Conservation (phyloP, 768 basidiomycete species). For the Tricholoma bakamatsutake region DNA sequence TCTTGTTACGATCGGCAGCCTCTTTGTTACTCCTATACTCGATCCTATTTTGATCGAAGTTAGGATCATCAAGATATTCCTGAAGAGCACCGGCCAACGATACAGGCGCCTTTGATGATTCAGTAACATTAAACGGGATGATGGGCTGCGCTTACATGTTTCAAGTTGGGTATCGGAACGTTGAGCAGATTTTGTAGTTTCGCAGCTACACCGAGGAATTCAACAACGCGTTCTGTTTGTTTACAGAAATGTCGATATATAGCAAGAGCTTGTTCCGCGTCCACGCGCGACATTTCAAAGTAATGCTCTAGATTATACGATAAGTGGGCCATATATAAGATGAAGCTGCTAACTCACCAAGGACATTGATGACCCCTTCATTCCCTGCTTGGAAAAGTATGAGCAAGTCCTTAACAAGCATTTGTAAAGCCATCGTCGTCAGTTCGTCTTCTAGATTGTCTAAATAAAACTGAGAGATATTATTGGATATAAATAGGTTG, state of each 20-base stretch:
- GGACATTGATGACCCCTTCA: slow-evolving; percentile 83
- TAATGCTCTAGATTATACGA: slow-evolving; percentile 67
- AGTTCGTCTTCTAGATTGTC: slow-evolving; percentile 93
- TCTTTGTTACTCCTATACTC: slow-evolving; percentile 87
- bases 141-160: slow-evolving; percentile 54
- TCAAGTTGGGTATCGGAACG: slow-evolving; percentile 89
- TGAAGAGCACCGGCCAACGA: slow-evolving; percentile 90
- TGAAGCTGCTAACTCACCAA: slow-evolving; percentile 43
- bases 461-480: slow-evolving; percentile 71
- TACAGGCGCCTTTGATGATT: slow-evolving; percentile 72
- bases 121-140: neutral
- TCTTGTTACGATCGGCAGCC: slow-evolving; percentile 41
- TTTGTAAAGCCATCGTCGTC: slow-evolving; percentile 78
- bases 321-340: slow-evolving; percentile 17
- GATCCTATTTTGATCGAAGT: slow-evolving; percentile 90
- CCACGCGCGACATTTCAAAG: slow-evolving; percentile 96
- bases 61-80: slow-evolving; percentile 94
- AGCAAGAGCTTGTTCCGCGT: slow-evolving; percentile 75
- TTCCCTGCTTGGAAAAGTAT: slow-evolving; percentile 96
- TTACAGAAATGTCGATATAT: slow-evolving; percentile 94
- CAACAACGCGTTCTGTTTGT: slow-evolving; percentile 89
- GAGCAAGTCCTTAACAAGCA: slow-evolving; percentile 94
- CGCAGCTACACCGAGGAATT: slow-evolving; percentile 87
- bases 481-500: slow-evolving; percentile 2
- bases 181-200: slow-evolving; percentile 92